Evolutionary conservation across 129 eudicot species (phyloP).

Genomic region (Cynara cardunculus): DNA sequence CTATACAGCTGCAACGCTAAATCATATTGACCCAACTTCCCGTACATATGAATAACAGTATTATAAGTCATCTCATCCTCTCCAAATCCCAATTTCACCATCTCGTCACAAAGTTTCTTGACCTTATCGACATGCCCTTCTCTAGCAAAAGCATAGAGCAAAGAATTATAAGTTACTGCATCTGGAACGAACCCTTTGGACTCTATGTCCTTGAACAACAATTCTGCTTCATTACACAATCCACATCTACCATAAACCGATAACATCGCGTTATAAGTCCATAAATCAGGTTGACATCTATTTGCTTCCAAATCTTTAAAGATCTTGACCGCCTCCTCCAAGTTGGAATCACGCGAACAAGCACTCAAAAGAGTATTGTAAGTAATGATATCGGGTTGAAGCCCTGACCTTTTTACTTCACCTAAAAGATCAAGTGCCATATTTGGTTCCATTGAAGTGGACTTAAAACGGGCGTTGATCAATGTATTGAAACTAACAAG

Average conservation of each 20-base stretch:
- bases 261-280: conserved; percentile 97
- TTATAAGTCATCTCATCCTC: conserved; percentile 94
- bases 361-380: conserved; percentile 95
- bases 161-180: conserved; percentile 92
- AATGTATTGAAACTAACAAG: conserved; percentile 86
- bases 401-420: conserved; percentile 74
- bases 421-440: conserved; percentile 52
- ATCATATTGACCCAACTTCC: conserved; percentile 73
- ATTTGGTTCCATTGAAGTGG: conserved; percentile 69
- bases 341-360: conserved; percentile 82
- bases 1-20: conserved; percentile 58
- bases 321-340: conserved; percentile 78
- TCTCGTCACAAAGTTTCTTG: conserved; percentile 61
- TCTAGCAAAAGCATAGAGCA: conserved; percentile 85
- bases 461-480: conserved; percentile 82
- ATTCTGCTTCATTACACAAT: conserved; percentile 58
- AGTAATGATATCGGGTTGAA: conserved; percentile 85
- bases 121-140: conserved; percentile 73
- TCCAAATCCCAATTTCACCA: conserved; percentile 73
- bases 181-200: conserved; percentile 83
- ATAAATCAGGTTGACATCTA: conserved; percentile 87
- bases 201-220: conserved; percentile 56
- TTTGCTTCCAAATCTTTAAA: conserved; percentile 70
- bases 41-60: conserved; percentile 89
- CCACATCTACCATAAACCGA: conserved; percentile 93